phyloP scores from a whole-genome alignment of 441 rosid species.

The Sinapis alba region DNA sequence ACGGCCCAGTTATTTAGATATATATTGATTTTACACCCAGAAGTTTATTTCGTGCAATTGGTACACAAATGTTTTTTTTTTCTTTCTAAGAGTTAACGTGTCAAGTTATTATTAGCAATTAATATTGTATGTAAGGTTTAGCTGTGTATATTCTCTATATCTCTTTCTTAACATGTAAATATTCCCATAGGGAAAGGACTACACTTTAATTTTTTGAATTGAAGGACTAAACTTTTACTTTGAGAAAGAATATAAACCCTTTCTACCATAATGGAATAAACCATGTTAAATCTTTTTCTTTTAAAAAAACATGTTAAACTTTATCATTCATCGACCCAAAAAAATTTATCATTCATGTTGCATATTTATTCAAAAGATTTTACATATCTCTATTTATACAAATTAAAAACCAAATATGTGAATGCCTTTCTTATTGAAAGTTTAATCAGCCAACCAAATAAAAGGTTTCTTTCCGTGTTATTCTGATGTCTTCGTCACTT shows the following conservation, averaged over 20 bases:
- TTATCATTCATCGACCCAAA: too few species aligned
- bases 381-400: neutral
- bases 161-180: constrained; percentile 30
- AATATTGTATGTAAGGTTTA: neutral
- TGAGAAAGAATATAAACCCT: constrained; percentile 5
- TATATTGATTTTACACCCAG: too few species aligned
- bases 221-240: constrained; percentile 15
- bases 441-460: neutral
- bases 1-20: too few species aligned
- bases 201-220: constrained; percentile 18
- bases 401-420: neutral
- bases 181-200: constrained; percentile 19
- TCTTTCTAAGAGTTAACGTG: neutral
- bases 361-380: constrained; percentile 1
- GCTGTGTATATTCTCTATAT: neutral
- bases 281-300: too few species aligned
- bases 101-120: constrained; percentile 6
- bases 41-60: too few species aligned
- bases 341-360: neutral
- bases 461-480: neutral
- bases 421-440: neutral
- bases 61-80: too few species aligned
- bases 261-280: constrained; percentile 5
- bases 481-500: neutral
- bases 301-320: neutral